phyloP scores from a whole-genome alignment of 2,329 filamentous ascomycete genomes.

The Clonostachys sp. region DNA sequence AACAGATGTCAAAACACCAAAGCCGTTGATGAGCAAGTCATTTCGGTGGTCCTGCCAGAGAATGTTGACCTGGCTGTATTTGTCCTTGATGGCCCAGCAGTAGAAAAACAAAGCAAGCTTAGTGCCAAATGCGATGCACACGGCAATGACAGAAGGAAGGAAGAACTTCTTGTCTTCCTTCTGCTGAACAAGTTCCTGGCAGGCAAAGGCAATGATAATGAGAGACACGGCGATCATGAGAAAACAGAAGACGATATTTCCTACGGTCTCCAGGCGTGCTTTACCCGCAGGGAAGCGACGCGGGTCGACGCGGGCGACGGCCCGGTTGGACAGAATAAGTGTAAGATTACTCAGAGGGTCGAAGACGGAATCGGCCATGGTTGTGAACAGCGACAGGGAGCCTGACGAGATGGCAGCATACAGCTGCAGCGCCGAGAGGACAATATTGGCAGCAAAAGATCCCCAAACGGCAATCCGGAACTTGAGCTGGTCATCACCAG shows the following conservation, averaged over 20 bases:
- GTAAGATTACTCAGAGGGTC: constrained; percentile 88
- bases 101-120: constrained; percentile 85
- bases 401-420: constrained; percentile 84
- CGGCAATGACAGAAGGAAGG: constrained; percentile 79
- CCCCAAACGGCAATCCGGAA: constrained; percentile 63
- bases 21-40: constrained; percentile 93
- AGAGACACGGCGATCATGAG: constrained; percentile 91
- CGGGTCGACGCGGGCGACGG: constrained; percentile 81
- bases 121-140: constrained; percentile 76
- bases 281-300: constrained; percentile 88
- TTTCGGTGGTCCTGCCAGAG: constrained; percentile 97
- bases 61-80: constrained; percentile 87
- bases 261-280: constrained; percentile 88
- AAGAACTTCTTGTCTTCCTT: constrained; percentile 63
- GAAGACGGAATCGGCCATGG: constrained; percentile 93
- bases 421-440: constrained; percentile 76
- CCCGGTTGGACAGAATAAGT: constrained; percentile 80
- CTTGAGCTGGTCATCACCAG: constrained; percentile 75
- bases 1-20: constrained; percentile 87
- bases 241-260: constrained; percentile 95
- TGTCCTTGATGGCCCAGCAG: constrained; percentile 86
- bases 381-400: constrained; percentile 95
- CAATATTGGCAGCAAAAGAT: constrained; percentile 74
- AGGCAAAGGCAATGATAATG: constrained; percentile 86
- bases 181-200: constrained; percentile 59